These are phyloP conservation scores for Tylopilus sp. DNA, from an alignment of 768 basidiomycete genomes.

Conservation along the genomic window DNA sequence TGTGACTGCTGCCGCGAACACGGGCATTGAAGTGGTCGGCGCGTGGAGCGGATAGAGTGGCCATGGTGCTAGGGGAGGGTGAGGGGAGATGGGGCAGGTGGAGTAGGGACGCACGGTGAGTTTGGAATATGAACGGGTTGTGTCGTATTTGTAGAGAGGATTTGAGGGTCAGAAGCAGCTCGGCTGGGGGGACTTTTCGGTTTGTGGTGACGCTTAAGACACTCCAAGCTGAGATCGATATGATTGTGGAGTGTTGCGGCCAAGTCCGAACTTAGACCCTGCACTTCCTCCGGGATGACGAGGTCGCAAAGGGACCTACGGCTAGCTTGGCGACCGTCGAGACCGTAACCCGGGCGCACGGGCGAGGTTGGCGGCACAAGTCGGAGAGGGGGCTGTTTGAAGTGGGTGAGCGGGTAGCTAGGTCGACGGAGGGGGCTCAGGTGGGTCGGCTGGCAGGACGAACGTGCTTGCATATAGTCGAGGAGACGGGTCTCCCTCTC, in stretches of 20 bases:
- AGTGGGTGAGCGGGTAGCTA: slow-evolving; percentile 13
- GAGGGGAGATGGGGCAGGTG: slow-evolving; percentile 8
- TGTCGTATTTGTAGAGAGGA: slow-evolving; percentile 63
- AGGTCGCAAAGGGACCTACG: slow-evolving; percentile 30
- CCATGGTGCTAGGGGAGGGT: slow-evolving; percentile 45
- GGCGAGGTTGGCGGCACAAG: slow-evolving; percentile 19
- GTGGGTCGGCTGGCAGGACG: slow-evolving; percentile 24
- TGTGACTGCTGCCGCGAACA: slow-evolving; percentile 72
- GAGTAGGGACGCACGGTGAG: slow-evolving; percentile 33
- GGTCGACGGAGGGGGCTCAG: slow-evolving; percentile 13
- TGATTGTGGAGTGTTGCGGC: slow-evolving; percentile 29
- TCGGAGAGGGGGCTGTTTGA: slow-evolving; percentile 4
- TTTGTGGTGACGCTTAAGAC: slow-evolving; percentile 64
- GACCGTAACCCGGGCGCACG: slow-evolving; percentile 7
- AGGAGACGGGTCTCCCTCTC: neutral
- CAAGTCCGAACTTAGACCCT: slow-evolving; percentile 31
- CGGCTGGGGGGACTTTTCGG: slow-evolving; percentile 44
- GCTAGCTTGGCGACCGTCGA: slow-evolving; percentile 6
- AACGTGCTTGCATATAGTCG: slow-evolving; percentile 35
- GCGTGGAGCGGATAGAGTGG: slow-evolving; percentile 49
- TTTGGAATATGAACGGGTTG: slow-evolving; percentile 55
- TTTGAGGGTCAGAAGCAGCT: slow-evolving; percentile 47
- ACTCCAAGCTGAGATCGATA: slow-evolving; percentile 37
- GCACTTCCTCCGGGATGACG: slow-evolving; percentile 28
- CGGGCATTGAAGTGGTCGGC: slow-evolving; percentile 68